phyloP scores from a whole-genome alignment of 2,329 filamentous ascomycete genomes.

The Verticillium nubilum region DNA sequence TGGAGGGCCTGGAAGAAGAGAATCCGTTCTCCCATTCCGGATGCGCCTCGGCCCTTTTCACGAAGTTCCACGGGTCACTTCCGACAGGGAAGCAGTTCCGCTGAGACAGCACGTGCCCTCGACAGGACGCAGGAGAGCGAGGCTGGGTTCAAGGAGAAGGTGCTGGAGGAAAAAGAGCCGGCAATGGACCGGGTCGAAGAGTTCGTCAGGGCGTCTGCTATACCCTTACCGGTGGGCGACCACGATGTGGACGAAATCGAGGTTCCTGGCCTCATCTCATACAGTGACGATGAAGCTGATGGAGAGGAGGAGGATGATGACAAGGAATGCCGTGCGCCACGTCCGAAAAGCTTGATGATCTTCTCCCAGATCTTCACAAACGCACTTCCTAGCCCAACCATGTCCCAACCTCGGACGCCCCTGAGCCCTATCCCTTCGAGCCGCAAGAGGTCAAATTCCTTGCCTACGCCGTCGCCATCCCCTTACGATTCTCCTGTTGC shows the following conservation, averaged over 20 bases:
- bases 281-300: constrained; percentile 57
- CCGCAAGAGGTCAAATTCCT: constrained; percentile 42
- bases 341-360: constrained; percentile 43
- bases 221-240: constrained; percentile 63
- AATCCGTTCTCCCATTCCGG: constrained; percentile 52
- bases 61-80: constrained; percentile 35
- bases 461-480: constrained; percentile 33
- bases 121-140: constrained; percentile 12
- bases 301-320: constrained; percentile 32
- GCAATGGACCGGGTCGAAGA: constrained; percentile 26
- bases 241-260: constrained; percentile 77
- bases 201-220: constrained; percentile 44
- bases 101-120: constrained; percentile 29
- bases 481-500: constrained; percentile 14
- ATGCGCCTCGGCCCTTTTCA: constrained; percentile 44
- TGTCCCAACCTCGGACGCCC: constrained; percentile 28
- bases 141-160: constrained; percentile 6
- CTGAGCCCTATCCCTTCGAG: constrained; percentile 21
- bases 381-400: constrained; percentile 22
- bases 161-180: constrained; percentile 3
- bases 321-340: constrained; percentile 21
- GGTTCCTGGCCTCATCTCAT: constrained; percentile 60
- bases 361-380: constrained; percentile 17
- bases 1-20: constrained; percentile 97
- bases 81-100: constrained; percentile 30